Percentiles rank a stretch among this genome's conserved stretches.
phyloP scores from a whole-genome alignment of 352 stramenopile genomes.

The Blastocystis sp. region DNA sequence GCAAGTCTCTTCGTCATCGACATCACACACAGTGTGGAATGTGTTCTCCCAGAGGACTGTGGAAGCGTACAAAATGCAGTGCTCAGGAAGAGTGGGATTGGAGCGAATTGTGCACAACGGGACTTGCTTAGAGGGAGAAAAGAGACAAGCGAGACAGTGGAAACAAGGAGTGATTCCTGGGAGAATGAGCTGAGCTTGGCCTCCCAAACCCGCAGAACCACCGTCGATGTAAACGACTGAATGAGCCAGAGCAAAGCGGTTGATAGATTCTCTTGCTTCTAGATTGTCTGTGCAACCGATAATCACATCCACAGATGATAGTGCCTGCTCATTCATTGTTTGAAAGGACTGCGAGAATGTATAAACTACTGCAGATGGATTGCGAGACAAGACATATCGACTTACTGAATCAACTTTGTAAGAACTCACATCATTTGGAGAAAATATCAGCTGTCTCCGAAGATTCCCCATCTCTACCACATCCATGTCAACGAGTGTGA shows the following conservation, averaged over 20 bases:
- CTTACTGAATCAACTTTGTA: neutral
- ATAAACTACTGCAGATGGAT: neutral
- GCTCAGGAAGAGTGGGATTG: neutral
- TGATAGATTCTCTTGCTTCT: neutral
- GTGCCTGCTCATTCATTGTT: neutral
- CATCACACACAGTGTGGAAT: neutral
- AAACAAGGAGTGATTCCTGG: conserved; percentile 29
- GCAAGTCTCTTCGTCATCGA: neutral
- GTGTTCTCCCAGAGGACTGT: conserved; percentile 15
- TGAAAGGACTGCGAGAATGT: neutral
- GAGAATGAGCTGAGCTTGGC: conserved; percentile 17
- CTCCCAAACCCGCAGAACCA: conserved; percentile 8
- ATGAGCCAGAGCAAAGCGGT: neutral
- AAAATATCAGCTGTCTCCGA: neutral
- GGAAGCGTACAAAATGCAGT: conserved; percentile 9
- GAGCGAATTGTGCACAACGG: conserved; percentile 15
- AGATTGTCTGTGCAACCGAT: conserved; percentile 5
- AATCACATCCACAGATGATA: neutral
- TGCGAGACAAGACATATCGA: neutral
- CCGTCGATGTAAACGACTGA: conserved; percentile 43
- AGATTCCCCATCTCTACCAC: neutral
- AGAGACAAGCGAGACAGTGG: conserved; percentile 15
- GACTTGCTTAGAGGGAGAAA: neutral
- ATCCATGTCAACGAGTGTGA: conserved; percentile 31
- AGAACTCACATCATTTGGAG: neutral